Percentiles rank a stretch among this genome's conserved stretches.
Conservation (phyloP, 495 filamentous ascomycete species). For the Penicillium antarcticum region DNA sequence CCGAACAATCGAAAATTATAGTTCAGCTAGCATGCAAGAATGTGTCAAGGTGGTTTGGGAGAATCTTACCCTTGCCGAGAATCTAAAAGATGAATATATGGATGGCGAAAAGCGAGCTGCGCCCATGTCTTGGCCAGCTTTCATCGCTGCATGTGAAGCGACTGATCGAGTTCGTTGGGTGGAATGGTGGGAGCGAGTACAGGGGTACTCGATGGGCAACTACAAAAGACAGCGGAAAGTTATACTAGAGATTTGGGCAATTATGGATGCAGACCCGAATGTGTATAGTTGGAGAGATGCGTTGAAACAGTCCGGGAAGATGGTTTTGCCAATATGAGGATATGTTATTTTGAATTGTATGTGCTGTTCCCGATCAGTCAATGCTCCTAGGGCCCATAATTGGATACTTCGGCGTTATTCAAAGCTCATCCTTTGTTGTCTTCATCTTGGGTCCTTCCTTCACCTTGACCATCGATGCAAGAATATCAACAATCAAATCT, state of each 20-base stretch:
- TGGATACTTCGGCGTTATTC: neutral
- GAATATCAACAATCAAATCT: slow-evolving; percentile 30
- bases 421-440: slow-evolving; percentile 13
- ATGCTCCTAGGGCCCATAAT: too few species aligned
- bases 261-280: slow-evolving; percentile 1
- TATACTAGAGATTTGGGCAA: slow-evolving; percentile 5
- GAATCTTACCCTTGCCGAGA: slow-evolving; percentile 4
- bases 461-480: slow-evolving; percentile 21
- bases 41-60: neutral
- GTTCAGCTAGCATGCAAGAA: neutral
- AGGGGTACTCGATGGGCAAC: slow-evolving; percentile 7
- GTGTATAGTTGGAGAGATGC: slow-evolving; percentile 1
- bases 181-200: slow-evolving; percentile 6
- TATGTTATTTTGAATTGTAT: neutral
- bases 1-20: neutral
- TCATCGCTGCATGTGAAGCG: slow-evolving; percentile 9
- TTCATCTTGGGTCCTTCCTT: slow-evolving; percentile 1
- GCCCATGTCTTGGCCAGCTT: slow-evolving; percentile 13
- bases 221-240: slow-evolving; percentile 5
- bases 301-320: neutral
- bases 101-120: neutral
- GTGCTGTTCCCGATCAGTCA: too few species aligned
- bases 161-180: slow-evolving; percentile 1
- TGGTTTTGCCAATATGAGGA: slow-evolving; percentile 1
- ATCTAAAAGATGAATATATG: slow-evolving; percentile 1